Conservation (phyloP, 139 green algal genomes). For the Picochlorum sp. region DNA sequence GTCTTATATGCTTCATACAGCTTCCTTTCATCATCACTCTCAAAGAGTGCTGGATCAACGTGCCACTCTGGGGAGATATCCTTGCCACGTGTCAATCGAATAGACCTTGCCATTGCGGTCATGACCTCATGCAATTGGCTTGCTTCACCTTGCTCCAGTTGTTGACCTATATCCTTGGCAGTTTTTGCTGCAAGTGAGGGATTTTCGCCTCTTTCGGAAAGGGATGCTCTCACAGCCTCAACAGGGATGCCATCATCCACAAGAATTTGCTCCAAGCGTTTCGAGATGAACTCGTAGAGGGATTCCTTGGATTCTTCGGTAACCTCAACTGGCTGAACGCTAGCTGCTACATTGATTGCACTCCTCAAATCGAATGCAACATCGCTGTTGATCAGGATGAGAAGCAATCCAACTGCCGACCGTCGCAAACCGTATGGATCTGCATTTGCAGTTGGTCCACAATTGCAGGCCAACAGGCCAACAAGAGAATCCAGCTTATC, state of each 20-base stretch:
- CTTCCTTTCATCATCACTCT: slow-evolving; percentile 62
- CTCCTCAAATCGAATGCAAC: background rate
- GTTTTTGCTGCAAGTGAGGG: slow-evolving; percentile 60
- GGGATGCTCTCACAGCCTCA: slow-evolving; percentile 73
- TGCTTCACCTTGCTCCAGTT: slow-evolving; percentile 34
- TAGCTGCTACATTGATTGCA: slow-evolving; percentile 9
- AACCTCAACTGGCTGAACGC: slow-evolving; percentile 69
- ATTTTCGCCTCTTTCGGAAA: slow-evolving; percentile 67
- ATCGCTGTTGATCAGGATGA: slow-evolving; percentile 30
- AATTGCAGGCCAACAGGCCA: slow-evolving; percentile 80
- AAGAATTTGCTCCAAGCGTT: slow-evolving; percentile 88
- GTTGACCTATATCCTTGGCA: slow-evolving; percentile 54
- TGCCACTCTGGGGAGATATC: slow-evolving; percentile 33
- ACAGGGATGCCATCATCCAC: slow-evolving; percentile 55
- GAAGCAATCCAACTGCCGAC: slow-evolving; percentile 76
- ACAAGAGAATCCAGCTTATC: slow-evolving; percentile 88
- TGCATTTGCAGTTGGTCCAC: slow-evolving; percentile 71
- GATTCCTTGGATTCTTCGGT: slow-evolving; percentile 20
- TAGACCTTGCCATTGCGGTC: slow-evolving; percentile 65
- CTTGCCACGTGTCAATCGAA: slow-evolving; percentile 82
- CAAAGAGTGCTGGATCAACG: slow-evolving; percentile 58
- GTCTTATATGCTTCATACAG: slow-evolving; percentile 46
- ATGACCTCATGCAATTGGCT: slow-evolving; percentile 62
- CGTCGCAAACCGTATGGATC: slow-evolving; percentile 94
- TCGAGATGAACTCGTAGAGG: slow-evolving; percentile 25